Conservation (phyloP, 2,329 filamentous ascomycete species). For the Sodiomyces alkalinus region DNA sequence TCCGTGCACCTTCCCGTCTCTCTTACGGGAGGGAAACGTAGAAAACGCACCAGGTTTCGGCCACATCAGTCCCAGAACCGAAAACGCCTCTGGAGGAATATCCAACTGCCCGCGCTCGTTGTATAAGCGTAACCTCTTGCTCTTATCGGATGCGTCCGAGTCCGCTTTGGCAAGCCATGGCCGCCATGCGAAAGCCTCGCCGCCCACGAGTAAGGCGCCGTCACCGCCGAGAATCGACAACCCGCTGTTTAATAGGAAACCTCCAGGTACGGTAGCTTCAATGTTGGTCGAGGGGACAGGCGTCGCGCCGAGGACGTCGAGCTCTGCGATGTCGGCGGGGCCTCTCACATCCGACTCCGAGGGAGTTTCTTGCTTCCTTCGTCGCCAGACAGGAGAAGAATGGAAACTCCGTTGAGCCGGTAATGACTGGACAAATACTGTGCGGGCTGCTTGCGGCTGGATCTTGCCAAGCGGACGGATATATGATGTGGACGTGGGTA, state of each 20-base stretch:
- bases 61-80: slow-evolving; percentile 63
- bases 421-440: too few relatives aligned
- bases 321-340: slow-evolving; percentile 49
- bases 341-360: slow-evolving; percentile 20
- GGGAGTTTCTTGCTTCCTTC: slow-evolving; percentile 5
- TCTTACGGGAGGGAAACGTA: too few relatives aligned
- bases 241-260: slow-evolving; percentile 78
- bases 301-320: slow-evolving; percentile 66
- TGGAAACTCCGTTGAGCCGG: too few relatives aligned
- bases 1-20: too few relatives aligned
- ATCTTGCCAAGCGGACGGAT: neutral
- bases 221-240: slow-evolving; percentile 51
- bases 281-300: slow-evolving; percentile 69
- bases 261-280: slow-evolving; percentile 66
- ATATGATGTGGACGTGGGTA: too few relatives aligned
- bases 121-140: slow-evolving; percentile 28
- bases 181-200: slow-evolving; percentile 78
- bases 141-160: slow-evolving; percentile 7
- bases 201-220: slow-evolving; percentile 66
- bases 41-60: slow-evolving; percentile 63
- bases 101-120: slow-evolving; percentile 77
- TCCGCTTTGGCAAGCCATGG: slow-evolving; percentile 50
- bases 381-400: too few relatives aligned
- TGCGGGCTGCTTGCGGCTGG: too few relatives aligned
- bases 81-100: slow-evolving; percentile 54